phyloP scores from a whole-genome alignment of 2,329 filamentous ascomycete species.

The Mollisia scopiformis region DNA sequence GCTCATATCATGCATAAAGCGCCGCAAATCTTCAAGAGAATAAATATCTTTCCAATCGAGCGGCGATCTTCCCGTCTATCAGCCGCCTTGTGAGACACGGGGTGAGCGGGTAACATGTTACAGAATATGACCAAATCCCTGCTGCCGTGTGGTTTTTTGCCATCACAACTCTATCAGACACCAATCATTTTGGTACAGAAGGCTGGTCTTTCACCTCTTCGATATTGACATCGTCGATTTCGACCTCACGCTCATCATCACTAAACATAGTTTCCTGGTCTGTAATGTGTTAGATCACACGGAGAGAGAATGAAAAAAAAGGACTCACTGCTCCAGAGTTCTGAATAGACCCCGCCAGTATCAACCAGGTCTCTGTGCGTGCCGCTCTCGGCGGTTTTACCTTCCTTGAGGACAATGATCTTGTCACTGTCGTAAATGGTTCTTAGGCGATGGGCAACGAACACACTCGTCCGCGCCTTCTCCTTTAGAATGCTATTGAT shows the following conservation, averaged over 20 bases:
- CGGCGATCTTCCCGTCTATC: conserved; percentile 5
- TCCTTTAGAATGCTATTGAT: conserved; percentile 92
- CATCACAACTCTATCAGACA: conserved; percentile 1
- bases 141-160: background rate
- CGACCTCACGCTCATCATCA: conserved; percentile 43
- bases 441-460: conserved; percentile 87
- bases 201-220: conserved; percentile 16
- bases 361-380: conserved; percentile 86
- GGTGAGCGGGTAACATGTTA: conserved; percentile 15
- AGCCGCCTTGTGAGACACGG: conserved; percentile 5
- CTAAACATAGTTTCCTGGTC: conserved; percentile 65
- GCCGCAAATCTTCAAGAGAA: background rate
- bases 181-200: background rate
- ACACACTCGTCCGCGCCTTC: conserved; percentile 87
- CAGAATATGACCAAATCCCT: conserved; percentile 13
- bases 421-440: conserved; percentile 94
- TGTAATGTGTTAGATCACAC: conserved; percentile 34
- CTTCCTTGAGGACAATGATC: conserved; percentile 88
- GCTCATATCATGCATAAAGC: conserved; percentile 1
- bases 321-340: conserved; percentile 83
- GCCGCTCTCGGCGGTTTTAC: conserved; percentile 84
- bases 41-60: conserved; percentile 9
- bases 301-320: conserved; percentile 1
- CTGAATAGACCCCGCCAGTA: conserved; percentile 77
- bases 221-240: conserved; percentile 21